Base-by-base conservation (phyloP, 768 basidiomycete genomes). In the Russula compacta region DNA sequence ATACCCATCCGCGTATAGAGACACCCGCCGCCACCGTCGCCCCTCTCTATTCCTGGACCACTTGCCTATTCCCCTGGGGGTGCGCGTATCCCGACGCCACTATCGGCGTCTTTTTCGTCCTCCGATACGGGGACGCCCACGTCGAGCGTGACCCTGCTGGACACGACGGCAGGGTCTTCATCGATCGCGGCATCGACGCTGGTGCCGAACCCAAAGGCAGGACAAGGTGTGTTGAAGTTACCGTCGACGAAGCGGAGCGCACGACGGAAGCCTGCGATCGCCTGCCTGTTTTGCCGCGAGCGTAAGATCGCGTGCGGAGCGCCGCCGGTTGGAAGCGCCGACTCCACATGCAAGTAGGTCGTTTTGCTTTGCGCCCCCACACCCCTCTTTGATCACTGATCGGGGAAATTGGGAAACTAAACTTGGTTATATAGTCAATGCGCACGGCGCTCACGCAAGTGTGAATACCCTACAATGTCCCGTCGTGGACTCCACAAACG, bases 281-380 rank as follows among this genome's bases (percentile, higher is more conserved):
- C 76, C 7, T 77, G 76, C 58, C 67, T 73, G 14, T 77, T 77
- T 59, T 77, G 76, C 60, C 67, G 75, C 19, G 75, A 76, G 58
- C 72, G 76, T 32, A 77, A 77, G 70, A 77, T 77, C 48, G 75
- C 75, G 1, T 77, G 76, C 61, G 73, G 64, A 17, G 59, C 64
- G 56, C 66, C 66, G 12, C 58, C 59, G 1, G 53, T 51, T 6
- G 66, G 64, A 47, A 61, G 59, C 53, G 56, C 64, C 10, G 59
- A 66, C 50, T 51, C 63, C 17, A 54, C 64, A 8, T 66, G 66
- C 66, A 66, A 66, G 66, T 66, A 47, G 35, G 66, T 65, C 14
- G 32, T 33, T 3, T n/a, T n/a, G n/a, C n/a, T n/a, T n/a, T n/a
- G n/a, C n/a, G n/a, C n/a, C n/a, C n/a, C 19, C 19, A 29, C 24